A percentile compares a stretch with the other conserved stretches of the same genome.
Conservation (phyloP, 768 basidiomycete species). For the Tricholoma saponaceum region DNA sequence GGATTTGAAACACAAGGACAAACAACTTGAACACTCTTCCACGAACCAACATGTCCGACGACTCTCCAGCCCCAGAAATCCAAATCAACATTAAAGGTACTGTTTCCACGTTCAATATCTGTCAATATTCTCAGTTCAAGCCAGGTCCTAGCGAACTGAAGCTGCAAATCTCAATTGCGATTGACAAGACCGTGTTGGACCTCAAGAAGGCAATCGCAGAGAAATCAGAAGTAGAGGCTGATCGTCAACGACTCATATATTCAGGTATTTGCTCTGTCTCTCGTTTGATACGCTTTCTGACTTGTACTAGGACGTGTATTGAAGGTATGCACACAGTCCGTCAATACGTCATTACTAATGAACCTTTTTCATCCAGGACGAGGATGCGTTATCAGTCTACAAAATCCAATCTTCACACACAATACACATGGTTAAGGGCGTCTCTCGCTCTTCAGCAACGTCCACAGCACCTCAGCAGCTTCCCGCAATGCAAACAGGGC, state of each 20-base stretch:
- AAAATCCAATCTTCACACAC: constrained; percentile 90
- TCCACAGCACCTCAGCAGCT: constrained; percentile 51
- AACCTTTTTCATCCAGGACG: constrained; percentile 29
- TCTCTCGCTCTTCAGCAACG: constrained; percentile 46
- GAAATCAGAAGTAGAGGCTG: background rate
- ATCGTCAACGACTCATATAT: background rate
- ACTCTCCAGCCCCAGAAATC: constrained; percentile 42
- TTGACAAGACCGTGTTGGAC: background rate
- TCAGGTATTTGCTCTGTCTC: background rate
- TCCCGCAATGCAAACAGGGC: constrained; percentile 90
- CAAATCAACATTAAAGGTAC: constrained; percentile 70
- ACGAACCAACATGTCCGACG: constrained; percentile 21
- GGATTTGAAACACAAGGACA: background rate
- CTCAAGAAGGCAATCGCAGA: background rate
- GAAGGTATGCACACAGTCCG: no score
- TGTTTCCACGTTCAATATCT: background rate
- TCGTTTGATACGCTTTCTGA: background rate
- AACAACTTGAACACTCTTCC: background rate
- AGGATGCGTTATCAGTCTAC: constrained; percentile 71
- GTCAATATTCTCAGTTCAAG: background rate
- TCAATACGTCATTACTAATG: constrained; percentile 49
- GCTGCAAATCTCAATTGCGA: background rate
- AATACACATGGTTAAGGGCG: constrained; percentile 92
- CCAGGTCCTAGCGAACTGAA: constrained; percentile 42
- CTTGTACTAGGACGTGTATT: constrained; percentile 58